Evolutionary conservation across 2,329 filamentous ascomycete species (phyloP), one percentile per base, ranked within the genome.

Genomic region (Curvularia sp.): DNA sequence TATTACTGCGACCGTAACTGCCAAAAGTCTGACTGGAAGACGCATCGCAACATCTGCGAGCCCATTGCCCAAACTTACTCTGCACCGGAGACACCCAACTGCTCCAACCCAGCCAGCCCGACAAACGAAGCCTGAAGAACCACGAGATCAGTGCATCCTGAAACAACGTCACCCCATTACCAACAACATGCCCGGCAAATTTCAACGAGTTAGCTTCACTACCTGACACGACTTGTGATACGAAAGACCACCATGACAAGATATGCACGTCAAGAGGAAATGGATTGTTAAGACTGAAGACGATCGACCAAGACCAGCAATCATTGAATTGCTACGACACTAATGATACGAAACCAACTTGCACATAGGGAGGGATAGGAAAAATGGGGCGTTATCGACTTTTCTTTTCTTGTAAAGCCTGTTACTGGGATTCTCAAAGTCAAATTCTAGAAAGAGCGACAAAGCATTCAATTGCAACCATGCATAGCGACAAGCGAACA

Each of bases 1-100:
- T 72, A 63, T 25, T 86, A 86, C 72, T 87, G 84, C 76, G 82
- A 81, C 41, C 75, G 75, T 23, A 78, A 80, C 34, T 86, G 84
- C 72, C 80, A 86, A 67, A 82, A 80, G 60, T 66, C 70, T 1
- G 77, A 85, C 66, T 86, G 81, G 81, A 82, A 82, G 61, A 50
- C 57, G 2, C 83, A 86, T 70, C 82, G 82, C 64, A 78, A 78
- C 57, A 59, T 68, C 8, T 84, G 82, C 69, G 70, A 71, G 49
- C 67, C 70, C 41, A 60, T 54, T 23, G 59, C 59, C 28, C 68
- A 59, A 66, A 49, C 61, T 19, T 69, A 63, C 52, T 72, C 69
- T 30, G 63, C 64, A 1, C 65, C 69, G 13, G 65, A 57, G 5
- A 74, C 69, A 18, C 70, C 71, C 12, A 69, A 71, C 41, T 66